Conservation (phyloP, 75 land plant genomes). For the Pinus taeda region DNA sequence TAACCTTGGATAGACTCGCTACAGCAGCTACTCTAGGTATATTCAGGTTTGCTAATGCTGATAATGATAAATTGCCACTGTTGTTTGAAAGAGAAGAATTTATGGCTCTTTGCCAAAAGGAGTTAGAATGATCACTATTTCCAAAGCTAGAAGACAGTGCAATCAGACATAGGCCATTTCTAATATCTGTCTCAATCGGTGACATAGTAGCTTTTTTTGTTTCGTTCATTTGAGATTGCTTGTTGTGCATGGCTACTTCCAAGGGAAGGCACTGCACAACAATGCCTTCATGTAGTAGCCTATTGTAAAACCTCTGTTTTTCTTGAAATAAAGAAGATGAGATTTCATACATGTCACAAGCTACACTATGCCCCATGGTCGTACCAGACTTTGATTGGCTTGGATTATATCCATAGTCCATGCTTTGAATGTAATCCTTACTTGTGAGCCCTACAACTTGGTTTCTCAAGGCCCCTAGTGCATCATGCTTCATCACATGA, state of each 20-base stretch:
- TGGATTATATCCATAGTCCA: not conserved
- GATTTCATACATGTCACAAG: slow-evolving; percentile 8
- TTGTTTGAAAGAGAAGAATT: not conserved
- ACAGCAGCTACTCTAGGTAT: not conserved
- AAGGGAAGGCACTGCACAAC: not conserved
- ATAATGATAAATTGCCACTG: slow-evolving; percentile 1
- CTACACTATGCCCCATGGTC: not conserved
- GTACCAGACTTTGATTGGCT: not conserved
- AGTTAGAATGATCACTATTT: slow-evolving; percentile 1
- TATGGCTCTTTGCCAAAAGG: slow-evolving; percentile 7
- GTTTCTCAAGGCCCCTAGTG: not conserved
- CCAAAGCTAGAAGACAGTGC: not conserved
- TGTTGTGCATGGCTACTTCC: not conserved
- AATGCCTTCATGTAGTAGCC: not conserved
- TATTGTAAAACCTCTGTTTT: slow-evolving; percentile 7
- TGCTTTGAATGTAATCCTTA: not conserved
- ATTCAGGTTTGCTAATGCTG: slow-evolving; percentile 8
- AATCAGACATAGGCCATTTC: not conserved
- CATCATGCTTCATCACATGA: not conserved
- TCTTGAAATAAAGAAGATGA: not conserved
- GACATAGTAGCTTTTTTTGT: not conserved
- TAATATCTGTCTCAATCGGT: not conserved
- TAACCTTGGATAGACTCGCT: not conserved
- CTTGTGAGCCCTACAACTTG: not conserved
- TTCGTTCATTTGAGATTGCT: not conserved